Conservation (phyloP, 768 basidiomycete species). For the Sarcodon sp. region DNA sequence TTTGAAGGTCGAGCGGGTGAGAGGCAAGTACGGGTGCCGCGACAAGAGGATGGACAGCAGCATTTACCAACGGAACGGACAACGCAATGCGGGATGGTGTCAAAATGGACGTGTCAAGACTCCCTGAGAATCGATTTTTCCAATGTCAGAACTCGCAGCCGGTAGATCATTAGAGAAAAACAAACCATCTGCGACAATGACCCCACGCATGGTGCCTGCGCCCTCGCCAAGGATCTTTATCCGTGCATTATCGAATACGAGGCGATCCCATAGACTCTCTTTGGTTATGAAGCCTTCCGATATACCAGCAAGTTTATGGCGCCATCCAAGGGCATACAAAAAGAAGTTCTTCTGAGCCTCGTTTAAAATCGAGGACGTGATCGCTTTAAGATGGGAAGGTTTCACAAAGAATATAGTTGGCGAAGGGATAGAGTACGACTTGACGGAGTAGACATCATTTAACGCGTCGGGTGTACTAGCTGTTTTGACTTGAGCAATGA, state of each 20-base stretch:
- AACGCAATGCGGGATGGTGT: slow-evolving; percentile 61
- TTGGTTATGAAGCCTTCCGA: slow-evolving; percentile 65
- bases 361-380: slow-evolving; percentile 39
- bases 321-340: slow-evolving; percentile 51
- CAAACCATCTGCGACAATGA: slow-evolving; percentile 65
- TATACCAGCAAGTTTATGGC: slow-evolving; percentile 64
- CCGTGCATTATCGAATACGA: slow-evolving; percentile 62
- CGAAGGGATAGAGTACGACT: slow-evolving; percentile 46
- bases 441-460: slow-evolving; percentile 33
- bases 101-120: slow-evolving; percentile 33
- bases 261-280: slow-evolving; percentile 76
- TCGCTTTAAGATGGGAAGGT: slow-evolving; percentile 43
- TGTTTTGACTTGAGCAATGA: neutral
- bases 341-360: slow-evolving; percentile 34
- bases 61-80: slow-evolving; percentile 64
- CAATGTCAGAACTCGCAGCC: neutral
- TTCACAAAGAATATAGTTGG: slow-evolving; percentile 73
- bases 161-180: slow-evolving; percentile 1
- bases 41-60: slow-evolving; percentile 45
- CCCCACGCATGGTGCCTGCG: slow-evolving; percentile 48
- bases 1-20: slow-evolving; percentile 78
- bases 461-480: slow-evolving; percentile 18
- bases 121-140: slow-evolving; percentile 21
- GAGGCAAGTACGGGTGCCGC: slow-evolving; percentile 73
- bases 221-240: slow-evolving; percentile 43